phyloP scores from a whole-genome alignment of 2,329 filamentous ascomycete species.

The Colletotrichum trifolii region DNA sequence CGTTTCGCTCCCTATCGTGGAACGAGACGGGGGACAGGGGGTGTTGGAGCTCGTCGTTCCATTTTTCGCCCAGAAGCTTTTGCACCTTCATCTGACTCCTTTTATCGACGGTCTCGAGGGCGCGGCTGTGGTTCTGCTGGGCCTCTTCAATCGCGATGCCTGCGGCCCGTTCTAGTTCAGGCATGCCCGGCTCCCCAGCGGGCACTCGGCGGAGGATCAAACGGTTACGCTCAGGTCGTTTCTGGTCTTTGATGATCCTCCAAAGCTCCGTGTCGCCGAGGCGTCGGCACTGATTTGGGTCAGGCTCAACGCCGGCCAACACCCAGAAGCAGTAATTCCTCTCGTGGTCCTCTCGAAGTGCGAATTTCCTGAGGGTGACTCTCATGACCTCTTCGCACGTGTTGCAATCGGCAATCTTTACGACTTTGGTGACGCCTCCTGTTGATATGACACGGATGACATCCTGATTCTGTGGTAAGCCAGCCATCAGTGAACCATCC shows the following conservation, averaged over 20 bases:
- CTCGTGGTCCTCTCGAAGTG: constrained; percentile 88
- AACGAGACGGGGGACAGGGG: constrained; percentile 85
- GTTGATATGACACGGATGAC: constrained; percentile 95
- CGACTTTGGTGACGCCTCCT: constrained; percentile 89
- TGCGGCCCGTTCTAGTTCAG: constrained; percentile 88
- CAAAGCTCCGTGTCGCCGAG: constrained; percentile 89
- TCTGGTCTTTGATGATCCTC: constrained; percentile 88
- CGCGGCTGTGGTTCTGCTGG: constrained; percentile 75
- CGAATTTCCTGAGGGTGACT: constrained; percentile 87
- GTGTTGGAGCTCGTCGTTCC: constrained; percentile 83
- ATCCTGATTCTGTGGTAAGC: constrained; percentile 85
- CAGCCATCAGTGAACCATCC: constrained; percentile 87
- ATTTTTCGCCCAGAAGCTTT: constrained; percentile 87
- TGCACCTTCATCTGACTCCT: constrained; percentile 89
- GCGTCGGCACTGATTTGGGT: constrained; percentile 82
- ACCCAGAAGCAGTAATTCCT: constrained; percentile 98
- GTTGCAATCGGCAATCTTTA: constrained; percentile 92
- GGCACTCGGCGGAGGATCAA: constrained; percentile 94
- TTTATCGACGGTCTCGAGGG: constrained; percentile 73
- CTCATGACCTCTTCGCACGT: constrained; percentile 94
- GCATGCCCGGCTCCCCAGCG: constrained; percentile 85
- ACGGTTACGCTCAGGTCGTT: constrained; percentile 86
- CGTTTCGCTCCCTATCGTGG: constrained; percentile 75
- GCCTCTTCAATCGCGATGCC: constrained; percentile 91
- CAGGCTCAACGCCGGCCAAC: constrained; percentile 84